A percentile compares a stretch with the other conserved stretches of the same genome.
These are phyloP conservation scores for Gastrolobium villosum DNA, from an alignment of 306 rosid species.

Conservation along the genomic window DNA sequence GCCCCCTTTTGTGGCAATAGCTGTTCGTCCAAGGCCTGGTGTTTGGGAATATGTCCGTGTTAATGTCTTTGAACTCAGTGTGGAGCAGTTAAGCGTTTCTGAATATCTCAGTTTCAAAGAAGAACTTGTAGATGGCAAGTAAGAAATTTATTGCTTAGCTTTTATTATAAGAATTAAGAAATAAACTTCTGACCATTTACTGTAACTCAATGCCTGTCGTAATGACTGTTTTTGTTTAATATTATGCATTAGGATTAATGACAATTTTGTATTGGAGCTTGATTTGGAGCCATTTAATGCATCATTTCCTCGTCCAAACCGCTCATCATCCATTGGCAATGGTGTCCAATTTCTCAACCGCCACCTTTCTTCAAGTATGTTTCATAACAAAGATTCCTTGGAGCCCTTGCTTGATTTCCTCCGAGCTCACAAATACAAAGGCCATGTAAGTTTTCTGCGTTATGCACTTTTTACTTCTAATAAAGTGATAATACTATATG, in stretches of 20 bases:
- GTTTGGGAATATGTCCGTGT: constrained; percentile 94
- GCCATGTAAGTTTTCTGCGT: constrained; percentile 68
- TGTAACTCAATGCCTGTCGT: constrained; percentile 21
- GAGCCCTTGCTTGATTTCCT: constrained; percentile 93
- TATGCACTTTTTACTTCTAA: constrained; percentile 13
- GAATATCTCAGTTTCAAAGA: constrained; percentile 92
- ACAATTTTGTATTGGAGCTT: constrained; percentile 70
- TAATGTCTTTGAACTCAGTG: constrained; percentile 80
- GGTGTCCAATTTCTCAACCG: constrained; percentile 98
- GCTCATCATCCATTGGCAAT: constrained; percentile 96
- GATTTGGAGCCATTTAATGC: constrained; percentile 97
- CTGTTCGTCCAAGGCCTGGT: constrained; percentile 95
- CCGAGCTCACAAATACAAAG: constrained; percentile 78
- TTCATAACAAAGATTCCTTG: constrained; percentile 80
- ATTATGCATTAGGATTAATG: constrained; percentile 54
- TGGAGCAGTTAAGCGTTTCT: constrained; percentile 84
- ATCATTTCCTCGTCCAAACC: constrained; percentile 80
- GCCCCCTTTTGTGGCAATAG: constrained; percentile 93
- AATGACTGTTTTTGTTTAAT: constrained; percentile 12
- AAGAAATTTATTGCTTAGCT: constrained; percentile 47
- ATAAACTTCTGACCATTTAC: constrained; percentile 30
- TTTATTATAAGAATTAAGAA: constrained; percentile 6
- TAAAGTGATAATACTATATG: constrained; percentile 16
- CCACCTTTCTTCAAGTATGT: constrained; percentile 91
- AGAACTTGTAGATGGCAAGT: constrained; percentile 80